Percentiles rank a stretch among this genome's conserved stretches.
Evolutionary conservation across 352 stramenopile genomes (phyloP).

Genomic region (Hyaloperonospora arabidopsidis): DNA sequence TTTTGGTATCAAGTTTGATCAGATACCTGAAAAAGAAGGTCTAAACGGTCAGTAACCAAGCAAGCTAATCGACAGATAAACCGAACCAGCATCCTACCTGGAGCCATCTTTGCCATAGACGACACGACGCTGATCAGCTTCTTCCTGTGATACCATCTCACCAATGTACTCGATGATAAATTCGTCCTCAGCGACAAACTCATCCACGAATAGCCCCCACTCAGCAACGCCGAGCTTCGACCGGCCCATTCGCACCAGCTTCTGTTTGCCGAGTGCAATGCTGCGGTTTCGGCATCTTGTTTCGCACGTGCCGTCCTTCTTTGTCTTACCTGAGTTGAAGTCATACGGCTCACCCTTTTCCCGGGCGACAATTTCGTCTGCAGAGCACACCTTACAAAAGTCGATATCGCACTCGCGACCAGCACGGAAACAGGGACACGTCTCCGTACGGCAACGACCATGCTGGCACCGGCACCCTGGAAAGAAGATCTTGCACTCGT

Average conservation of each 20-base stretch:
- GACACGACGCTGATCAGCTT: conserved; percentile 81
- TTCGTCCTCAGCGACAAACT: conserved; percentile 85
- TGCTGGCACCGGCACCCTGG: conserved; percentile 81
- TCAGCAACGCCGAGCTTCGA: conserved; percentile 76
- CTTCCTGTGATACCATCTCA: conserved; percentile 88
- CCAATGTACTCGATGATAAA: conserved; percentile 94
- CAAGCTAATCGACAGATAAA: background rate
- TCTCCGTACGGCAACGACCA: conserved; percentile 75
- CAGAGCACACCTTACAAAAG: conserved; percentile 77
- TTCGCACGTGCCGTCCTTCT: conserved; percentile 20
- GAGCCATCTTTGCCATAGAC: conserved; percentile 87
- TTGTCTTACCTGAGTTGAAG: conserved; percentile 6
- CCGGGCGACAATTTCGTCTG: conserved; percentile 33
- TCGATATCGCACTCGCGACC: conserved; percentile 91
- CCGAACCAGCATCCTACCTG: conserved; percentile 26
- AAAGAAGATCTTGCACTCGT: conserved; percentile 84
- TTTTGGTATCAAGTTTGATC: conserved; percentile 91
- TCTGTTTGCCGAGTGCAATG: conserved; percentile 41
- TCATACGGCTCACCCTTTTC: conserved; percentile 17
- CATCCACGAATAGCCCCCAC: conserved; percentile 89
- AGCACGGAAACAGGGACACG: conserved; percentile 86
- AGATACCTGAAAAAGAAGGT: conserved; percentile 64
- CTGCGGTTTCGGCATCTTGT: conserved; percentile 66
- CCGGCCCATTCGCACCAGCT: conserved; percentile 66
- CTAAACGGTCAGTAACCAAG: conserved; percentile 6